Base-by-base conservation (phyloP, 1,139 yeast genomes). In the Kodamaea alishanica region DNA sequence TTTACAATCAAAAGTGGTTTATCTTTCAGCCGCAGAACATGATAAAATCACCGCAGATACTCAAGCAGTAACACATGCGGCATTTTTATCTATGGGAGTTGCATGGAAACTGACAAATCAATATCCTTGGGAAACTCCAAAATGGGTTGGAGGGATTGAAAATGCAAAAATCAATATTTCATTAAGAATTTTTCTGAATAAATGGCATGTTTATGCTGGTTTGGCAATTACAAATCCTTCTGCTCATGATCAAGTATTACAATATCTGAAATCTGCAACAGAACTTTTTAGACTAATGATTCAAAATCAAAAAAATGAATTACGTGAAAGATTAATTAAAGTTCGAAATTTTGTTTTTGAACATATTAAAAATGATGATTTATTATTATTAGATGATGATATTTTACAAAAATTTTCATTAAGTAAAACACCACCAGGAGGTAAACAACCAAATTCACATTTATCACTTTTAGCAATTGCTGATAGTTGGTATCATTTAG, bases 131-230 rank as follows among this genome's bases (percentile, higher is more conserved):
- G 85, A 83, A 47, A 80, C 85, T 5, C 79, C 85, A 2, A 73
- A 80, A 51, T 89, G 96, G 94, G 68, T 80, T 28, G 97, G 98
- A 8, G 97, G 98, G 3, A 71, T 92, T 35, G 98, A 92, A 59
- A 92, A 92, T 60, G 97, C 96, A 25, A 92, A 92, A 54, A 86
- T 90, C 58, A 92, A 92, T 59, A 89, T 92, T 36, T 85, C 97
- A 1, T 66, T 92, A 55, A 73, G 98, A 48, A 92, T 92, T 33
- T 92, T 74, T 60, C 81, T 95, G 25, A 92, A 90, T 63, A 89
- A 90, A 61, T 92, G 97, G 96, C 98, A 92, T 56, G 98, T 92
- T 22, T 92, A 92, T 57, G 98, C 98, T 5, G 98, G 98, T 0
- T 70, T 92, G 51, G 97, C 97, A 8, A 90, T 92, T 45, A 85